Base-by-base conservation (phyloP, 1,284 basidiomycete genomes). In the Flammula alnicola region DNA sequence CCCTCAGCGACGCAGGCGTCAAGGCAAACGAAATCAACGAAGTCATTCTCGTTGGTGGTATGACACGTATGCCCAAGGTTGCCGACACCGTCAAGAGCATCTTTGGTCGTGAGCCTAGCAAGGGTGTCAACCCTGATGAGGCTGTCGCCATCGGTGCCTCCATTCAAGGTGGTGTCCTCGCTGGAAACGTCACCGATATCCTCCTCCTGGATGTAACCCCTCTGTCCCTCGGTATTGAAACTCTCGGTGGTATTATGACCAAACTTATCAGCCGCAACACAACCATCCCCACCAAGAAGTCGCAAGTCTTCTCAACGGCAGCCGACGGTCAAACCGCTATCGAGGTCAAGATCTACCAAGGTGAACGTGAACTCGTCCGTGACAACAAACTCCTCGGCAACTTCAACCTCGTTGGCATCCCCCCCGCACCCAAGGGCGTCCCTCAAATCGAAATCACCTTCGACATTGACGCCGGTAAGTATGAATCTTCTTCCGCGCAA, bases 311-410 rank as follows among this genome's bases (percentile, higher is more conserved):
- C 83, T 98, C 96, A 16, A 99, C 97, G 17, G 96, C 96, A 39
- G 96, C 93, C 52, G 93, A 97, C 61, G 88, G 93, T 56, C 97
- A 96, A 77, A 96, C 89, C 27, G 93, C 94, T 30, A 96, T 98
- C 56, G 93, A 96, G 72, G 93, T 98, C 73, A 96, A 97, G 84
- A 93, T 98, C 63, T 98, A 86, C 81, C 94, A 98, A 76, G 96
- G 96, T 67, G 97, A 98, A 79, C 94, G 96, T 80, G 95, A 98
- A 73, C 86, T 98, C 60, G 92, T 95, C 48, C 81, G 91, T 47
- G 95, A 99, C 79, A 98, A 99, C 88, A 98, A 98, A 78, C 75
- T 98, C n/a, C 88, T 99, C 58, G 97, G 96, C 59, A 97, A 98
- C 80, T 99, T 99, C 87, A 95, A 98, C 79, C 89, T 99, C 55